Percentiles rank a stretch among this genome's conserved stretches.
Evolutionary conservation across 2,329 filamentous ascomycete genomes (phyloP).

Genomic region (Ophiostoma angusticollis): DNA sequence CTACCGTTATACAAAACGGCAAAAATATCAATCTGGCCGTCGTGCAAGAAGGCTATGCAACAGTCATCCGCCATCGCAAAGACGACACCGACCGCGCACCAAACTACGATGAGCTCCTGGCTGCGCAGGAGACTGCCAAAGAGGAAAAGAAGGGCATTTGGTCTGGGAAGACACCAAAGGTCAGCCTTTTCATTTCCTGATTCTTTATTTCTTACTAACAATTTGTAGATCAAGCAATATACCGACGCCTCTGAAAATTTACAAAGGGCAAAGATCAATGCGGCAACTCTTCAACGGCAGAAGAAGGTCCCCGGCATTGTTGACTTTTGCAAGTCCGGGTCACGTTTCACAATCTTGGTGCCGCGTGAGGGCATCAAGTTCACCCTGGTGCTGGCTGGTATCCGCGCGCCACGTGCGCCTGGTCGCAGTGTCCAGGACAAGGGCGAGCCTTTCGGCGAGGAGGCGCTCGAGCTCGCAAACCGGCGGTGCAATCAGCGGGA

Average conservation of each 20-base stretch:
- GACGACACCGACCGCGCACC: conserved; percentile 89
- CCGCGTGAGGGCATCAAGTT: conserved; percentile 89
- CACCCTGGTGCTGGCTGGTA: conserved; percentile 86
- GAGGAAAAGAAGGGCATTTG: conserved; percentile 88
- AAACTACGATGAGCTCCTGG: conserved; percentile 81
- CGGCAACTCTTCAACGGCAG: conserved; percentile 76
- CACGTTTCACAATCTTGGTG: conserved; percentile 81
- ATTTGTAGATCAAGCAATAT: conserved; percentile 61
- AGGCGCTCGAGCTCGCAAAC: conserved; percentile 85
- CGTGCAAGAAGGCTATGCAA: conserved; percentile 87
- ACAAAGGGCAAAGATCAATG: conserved; percentile 91
- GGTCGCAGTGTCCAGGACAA: conserved; percentile 61
- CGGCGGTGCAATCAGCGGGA: conserved; percentile 84
- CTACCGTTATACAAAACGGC: conserved; percentile 68
- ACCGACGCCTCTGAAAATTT: conserved; percentile 83
- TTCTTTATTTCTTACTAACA: neutral
- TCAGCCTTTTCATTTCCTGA: too few relatives aligned
- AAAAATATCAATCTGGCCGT: conserved; percentile 77
- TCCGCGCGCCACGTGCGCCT: conserved; percentile 79
- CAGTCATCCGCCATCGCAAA: conserved; percentile 87
- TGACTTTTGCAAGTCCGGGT: conserved; percentile 96
- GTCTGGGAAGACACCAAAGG: conserved; percentile 74
- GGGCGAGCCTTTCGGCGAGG: conserved; percentile 87
- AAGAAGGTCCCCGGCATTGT: conserved; percentile 88
- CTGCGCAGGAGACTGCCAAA: conserved; percentile 71